Evolutionary conservation across 1,139 yeast species (phyloP), one percentile per base, ranked within the genome.

Genomic region (Yamadazyma conglobata): DNA sequence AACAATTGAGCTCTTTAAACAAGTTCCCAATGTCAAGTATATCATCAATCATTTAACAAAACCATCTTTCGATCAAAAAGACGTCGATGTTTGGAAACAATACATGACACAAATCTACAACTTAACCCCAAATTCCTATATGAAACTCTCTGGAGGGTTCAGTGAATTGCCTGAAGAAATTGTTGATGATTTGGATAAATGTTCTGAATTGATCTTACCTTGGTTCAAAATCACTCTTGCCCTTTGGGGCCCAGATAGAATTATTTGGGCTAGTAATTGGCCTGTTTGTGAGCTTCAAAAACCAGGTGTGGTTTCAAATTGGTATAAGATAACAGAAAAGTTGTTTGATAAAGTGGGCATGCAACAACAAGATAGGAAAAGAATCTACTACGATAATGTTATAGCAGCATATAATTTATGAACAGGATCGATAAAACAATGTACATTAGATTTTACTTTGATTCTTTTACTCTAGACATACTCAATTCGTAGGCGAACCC

Each of bases 241-340:
- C 2, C 31, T 44, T 10, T 62, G 61, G 54, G 68, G 65, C 2
- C 33, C 43, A 1, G 48, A 54, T 2, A 38, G 51, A 6, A 44
- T 58, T 3, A 48, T 66, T 6, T 66, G 64, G 62, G 71, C 67
- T 4, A 61, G 68, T 36, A 68, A 66, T 40, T 66, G 70, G 69
- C 72, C 72, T 1, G 66, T 64, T 4, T 60, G 65, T 34, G 54
- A 51, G 10, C 6, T 35, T 9, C 10, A 6, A 6, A 26, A 49
- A 10, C 32, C 39, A 6, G 48, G 46, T 3, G 33, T 47, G n/a
- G 38, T 33, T 4, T 5, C 22, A 3, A 40, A 28, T 10, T 49
- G 53, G 54, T 37, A 31, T 10, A 28, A 27, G 12, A 30, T 49
- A 5, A 45, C 49, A 2, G 46, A 48, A 27, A 30, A 14, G 25